Evolutionary conservation across 2,329 filamentous ascomycete genomes (phyloP), one percentile per base, ranked within the genome.

Genomic region (Penicillium crustosum): DNA sequence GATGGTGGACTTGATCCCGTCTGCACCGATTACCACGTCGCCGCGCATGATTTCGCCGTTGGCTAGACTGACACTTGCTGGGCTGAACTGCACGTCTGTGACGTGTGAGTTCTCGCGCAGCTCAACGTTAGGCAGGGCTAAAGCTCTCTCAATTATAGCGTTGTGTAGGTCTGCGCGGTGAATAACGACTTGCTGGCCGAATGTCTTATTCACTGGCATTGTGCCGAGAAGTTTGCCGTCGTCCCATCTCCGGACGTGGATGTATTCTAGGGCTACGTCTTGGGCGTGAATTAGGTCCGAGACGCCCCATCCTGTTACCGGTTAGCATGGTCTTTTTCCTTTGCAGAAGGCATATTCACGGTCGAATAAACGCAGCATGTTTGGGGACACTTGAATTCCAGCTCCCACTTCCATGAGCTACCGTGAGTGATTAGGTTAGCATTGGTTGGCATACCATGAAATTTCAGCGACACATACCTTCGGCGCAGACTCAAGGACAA

Each of bases 371-470:
- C 87, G 83, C 4, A 88, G 83, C 82, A 93, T 89, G 63, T 94
- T 94, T 0, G 90, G 90, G 0, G 90, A 89, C 49, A 93, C 82
- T 72, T 94, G 90, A 59, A 94, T 93, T 3, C 90, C 90, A 1
- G 90, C 90, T 44, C 90, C 90, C 8, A 93, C 89, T 60, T 75
- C 72, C 63, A 66, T 64, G 43, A 75, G 63, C 72, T 74, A 47
- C 33, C 17, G 15, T 13, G 2, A 31, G 17, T 39, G 15, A 12
- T 50, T 21, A 29, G 15, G 13, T 50, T 21, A 29, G 15, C 27
- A 2, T 17, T 19, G 12, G 3, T 7, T 25, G 27, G 15, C 6
- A 31, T 33, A 21, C 17, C 8, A 27, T n/a, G 7, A 19, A 2
- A 17, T 6, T 19, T 42, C 2, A 6, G 33, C 4, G 13, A 6